phyloP scores from a whole-genome alignment of 345 rosid genomes.

The Erysimum cheiranthoides region DNA sequence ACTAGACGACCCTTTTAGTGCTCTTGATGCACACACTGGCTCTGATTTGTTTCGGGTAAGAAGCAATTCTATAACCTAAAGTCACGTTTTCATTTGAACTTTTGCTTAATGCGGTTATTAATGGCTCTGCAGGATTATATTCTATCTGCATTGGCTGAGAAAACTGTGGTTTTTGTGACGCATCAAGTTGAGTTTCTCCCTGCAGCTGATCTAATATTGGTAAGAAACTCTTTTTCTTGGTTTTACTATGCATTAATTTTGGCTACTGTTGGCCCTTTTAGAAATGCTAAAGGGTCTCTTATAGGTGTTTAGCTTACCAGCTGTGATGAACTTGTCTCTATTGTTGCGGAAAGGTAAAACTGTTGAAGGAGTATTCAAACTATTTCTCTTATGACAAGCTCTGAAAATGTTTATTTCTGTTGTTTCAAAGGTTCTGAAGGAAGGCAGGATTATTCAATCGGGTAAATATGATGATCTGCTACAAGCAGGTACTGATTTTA shows the following conservation, averaged over 20 bases:
- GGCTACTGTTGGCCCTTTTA: slow-evolving; percentile 38
- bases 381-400: slow-evolving; percentile 28
- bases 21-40: slow-evolving; percentile 99
- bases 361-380: slow-evolving; percentile 43
- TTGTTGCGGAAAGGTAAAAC: slow-evolving; percentile 48
- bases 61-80: slow-evolving; percentile 15
- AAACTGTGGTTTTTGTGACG: slow-evolving; percentile 94
- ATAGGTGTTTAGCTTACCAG: slow-evolving; percentile 48
- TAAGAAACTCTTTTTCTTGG: slow-evolving; percentile 49
- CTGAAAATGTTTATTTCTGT: slow-evolving; percentile 25
- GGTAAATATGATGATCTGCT: slow-evolving; percentile 97
- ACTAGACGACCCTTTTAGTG: slow-evolving; percentile 99
- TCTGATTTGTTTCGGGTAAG: slow-evolving; percentile 94
- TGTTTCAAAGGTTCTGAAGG: slow-evolving; percentile 84
- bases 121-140: slow-evolving; percentile 85
- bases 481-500: slow-evolving; percentile 98
- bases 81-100: slow-evolving; percentile 14
- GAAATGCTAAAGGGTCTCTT: slow-evolving; percentile 46
- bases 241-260: slow-evolving; percentile 17
- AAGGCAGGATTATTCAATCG: slow-evolving; percentile 90
- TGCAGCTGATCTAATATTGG: slow-evolving; percentile 93
- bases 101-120: slow-evolving; percentile 30
- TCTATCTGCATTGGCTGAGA: slow-evolving; percentile 77
- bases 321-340: slow-evolving; percentile 48
- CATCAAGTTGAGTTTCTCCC: slow-evolving; percentile 99